Evolutionary conservation across 257 asterid genomes (phyloP).

Genomic region (Solanum ahanhuiri): DNA sequence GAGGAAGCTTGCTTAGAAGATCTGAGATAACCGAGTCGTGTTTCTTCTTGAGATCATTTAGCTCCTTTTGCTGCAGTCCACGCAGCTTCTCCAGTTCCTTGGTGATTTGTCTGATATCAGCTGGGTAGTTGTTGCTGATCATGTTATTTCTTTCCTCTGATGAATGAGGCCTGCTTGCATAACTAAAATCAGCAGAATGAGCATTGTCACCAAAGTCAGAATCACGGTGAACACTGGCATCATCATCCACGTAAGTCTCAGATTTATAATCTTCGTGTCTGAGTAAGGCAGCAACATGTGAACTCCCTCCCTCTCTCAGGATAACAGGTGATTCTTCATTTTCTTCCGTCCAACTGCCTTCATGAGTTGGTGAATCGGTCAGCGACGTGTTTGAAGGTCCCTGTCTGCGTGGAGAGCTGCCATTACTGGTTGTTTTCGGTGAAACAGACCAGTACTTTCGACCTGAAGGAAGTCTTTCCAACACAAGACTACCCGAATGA

Average conservation of each 20-base stretch:
- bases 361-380: constrained; percentile 36
- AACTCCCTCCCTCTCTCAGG: constrained; percentile 20
- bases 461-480: constrained; percentile 86
- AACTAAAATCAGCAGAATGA: constrained; percentile 1
- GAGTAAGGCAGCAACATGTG: constrained; percentile 17
- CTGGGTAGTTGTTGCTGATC: constrained; percentile 16
- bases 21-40: constrained; percentile 46
- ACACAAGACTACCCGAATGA: constrained; percentile 28
- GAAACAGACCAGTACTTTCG: constrained; percentile 79
- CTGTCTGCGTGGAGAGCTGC: constrained; percentile 48
- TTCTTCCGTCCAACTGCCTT: constrained; percentile 59
- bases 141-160: constrained; percentile 13
- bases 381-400: constrained; percentile 30
- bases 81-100: constrained; percentile 52
- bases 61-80: constrained; percentile 57
- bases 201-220: constrained; percentile 11
- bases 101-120: constrained; percentile 24
- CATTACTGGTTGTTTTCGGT: constrained; percentile 44
- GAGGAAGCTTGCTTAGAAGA: constrained; percentile 48
- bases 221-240: constrained; percentile 4
- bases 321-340: constrained; percentile 30
- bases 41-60: constrained; percentile 47
- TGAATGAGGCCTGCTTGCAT: constrained; percentile 8
- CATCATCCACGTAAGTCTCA: constrained; percentile 13
- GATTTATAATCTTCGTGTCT: constrained; percentile 15